Evolutionary conservation across 169 alveolate species (phyloP).

Genomic region (Theileria orientalis): DNA sequence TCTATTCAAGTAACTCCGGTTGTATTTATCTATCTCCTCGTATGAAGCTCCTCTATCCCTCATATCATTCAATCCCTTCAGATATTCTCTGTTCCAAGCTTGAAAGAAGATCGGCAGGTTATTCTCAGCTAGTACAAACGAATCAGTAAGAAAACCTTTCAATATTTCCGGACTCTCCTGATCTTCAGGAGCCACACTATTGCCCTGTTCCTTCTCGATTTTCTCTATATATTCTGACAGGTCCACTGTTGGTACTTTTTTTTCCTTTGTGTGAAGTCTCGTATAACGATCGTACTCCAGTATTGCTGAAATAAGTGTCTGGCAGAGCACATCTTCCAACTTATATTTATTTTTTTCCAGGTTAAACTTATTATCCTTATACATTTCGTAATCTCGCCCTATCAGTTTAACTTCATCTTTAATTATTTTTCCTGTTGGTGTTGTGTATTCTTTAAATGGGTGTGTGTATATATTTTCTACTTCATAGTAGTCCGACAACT

Average conservation of each 20-base stretch:
- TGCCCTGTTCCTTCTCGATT: not conserved
- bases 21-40: constrained; percentile 1
- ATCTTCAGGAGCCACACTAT: too few relatives aligned
- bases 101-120: constrained; percentile 11
- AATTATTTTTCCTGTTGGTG: not conserved
- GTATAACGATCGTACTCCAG: constrained; percentile 14
- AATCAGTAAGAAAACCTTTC: constrained; percentile 1
- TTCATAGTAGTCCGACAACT: not conserved
- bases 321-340: constrained; percentile 31
- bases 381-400: not conserved
- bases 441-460: not conserved
- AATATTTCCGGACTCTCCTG: not conserved
- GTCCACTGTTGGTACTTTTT: not conserved
- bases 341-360: constrained; percentile 18
- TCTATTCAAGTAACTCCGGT: not conserved
- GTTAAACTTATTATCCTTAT: not conserved
- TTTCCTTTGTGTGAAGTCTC: not conserved
- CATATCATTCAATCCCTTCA: constrained; percentile 4
- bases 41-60: not conserved
- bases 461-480: not conserved
- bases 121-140: not conserved
- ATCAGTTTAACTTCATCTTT: not conserved
- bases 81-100: constrained; percentile 21
- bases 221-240: not conserved
- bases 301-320: constrained; percentile 29